Percentiles rank a stretch among this genome's conserved stretches.
phyloP scores from a whole-genome alignment of 1,284 basidiomycete genomes.

The Papiliotrema terrestris region DNA sequence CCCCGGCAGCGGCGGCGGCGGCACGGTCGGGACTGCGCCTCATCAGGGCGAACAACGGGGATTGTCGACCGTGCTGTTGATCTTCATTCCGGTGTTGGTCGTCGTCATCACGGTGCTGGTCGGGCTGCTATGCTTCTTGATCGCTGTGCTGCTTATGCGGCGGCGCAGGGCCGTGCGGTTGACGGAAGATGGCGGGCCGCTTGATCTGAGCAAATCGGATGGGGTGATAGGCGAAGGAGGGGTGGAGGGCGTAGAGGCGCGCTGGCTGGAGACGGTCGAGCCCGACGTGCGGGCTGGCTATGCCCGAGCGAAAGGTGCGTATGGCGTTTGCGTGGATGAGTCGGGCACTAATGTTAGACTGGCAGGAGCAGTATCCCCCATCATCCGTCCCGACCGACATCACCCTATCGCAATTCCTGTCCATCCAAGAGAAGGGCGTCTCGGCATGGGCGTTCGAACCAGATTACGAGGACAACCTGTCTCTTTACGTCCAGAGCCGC shows the following conservation, averaged over 20 bases:
- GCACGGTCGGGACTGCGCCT: too few species aligned
- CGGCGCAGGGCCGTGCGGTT: slow-evolving; percentile 67
- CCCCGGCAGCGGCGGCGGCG: neutral
- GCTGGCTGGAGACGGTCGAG: slow-evolving; percentile 84
- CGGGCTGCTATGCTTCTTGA: slow-evolving; percentile 80
- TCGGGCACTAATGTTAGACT: slow-evolving; percentile 56
- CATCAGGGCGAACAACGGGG: neutral
- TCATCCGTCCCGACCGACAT: slow-evolving; percentile 92
- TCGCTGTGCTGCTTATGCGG: slow-evolving; percentile 79
- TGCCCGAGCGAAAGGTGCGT: slow-evolving; percentile 78
- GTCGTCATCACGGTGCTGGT: slow-evolving; percentile 89
- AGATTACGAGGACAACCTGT: slow-evolving; percentile 88
- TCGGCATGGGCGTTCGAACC: slow-evolving; percentile 97
- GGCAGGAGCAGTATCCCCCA: slow-evolving; percentile 84
- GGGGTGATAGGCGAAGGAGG: slow-evolving; percentile 85
- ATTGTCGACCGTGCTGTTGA: slow-evolving; percentile 30
- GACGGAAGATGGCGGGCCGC: slow-evolving; percentile 82
- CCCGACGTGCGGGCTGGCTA: slow-evolving; percentile 71
- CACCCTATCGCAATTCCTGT: slow-evolving; percentile 91
- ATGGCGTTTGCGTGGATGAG: slow-evolving; percentile 5
- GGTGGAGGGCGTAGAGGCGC: slow-evolving; percentile 80
- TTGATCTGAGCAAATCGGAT: slow-evolving; percentile 88
- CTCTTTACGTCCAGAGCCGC: slow-evolving; percentile 82
- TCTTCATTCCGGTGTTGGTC: slow-evolving; percentile 74
- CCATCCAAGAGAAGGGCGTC: slow-evolving; percentile 96